Evolutionary conservation across 225 moss, liverwort and hornwort genomes (phyloP).

Genomic region (Polytrichum formosum): DNA sequence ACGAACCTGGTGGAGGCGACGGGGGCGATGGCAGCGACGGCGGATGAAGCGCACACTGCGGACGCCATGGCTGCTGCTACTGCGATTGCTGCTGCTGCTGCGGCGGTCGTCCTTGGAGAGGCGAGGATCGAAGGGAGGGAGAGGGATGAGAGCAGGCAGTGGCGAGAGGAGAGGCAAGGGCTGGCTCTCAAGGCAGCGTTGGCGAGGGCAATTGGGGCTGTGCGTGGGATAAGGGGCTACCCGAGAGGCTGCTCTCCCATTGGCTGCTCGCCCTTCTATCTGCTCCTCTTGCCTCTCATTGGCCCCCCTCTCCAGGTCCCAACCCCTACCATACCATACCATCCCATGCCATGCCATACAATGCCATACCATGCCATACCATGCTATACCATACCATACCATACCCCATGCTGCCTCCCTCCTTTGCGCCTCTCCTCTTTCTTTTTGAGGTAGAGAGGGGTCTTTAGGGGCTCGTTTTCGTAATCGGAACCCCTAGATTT

Average conservation of each 20-base stretch:
- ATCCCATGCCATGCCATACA: too few species aligned
- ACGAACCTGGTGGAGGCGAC: conserved; percentile 44
- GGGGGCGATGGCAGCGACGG: conserved; percentile 48
- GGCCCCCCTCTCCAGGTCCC: neutral
- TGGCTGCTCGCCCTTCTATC: conserved; percentile 1
- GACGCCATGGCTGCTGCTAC: conserved; percentile 39
- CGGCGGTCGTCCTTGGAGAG: neutral
- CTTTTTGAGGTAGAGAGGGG: too few species aligned
- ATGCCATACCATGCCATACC: too few species aligned
- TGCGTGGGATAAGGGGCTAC: conserved; percentile 1
- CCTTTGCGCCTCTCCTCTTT: too few species aligned
- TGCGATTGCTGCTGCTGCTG: neutral
- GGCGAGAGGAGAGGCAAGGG: neutral
- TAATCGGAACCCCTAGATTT: too few species aligned
- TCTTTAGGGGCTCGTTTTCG: too few species aligned
- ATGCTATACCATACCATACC: too few species aligned
- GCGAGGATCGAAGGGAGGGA: too few species aligned
- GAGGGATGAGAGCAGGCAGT: neutral
- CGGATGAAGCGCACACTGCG: conserved; percentile 47
- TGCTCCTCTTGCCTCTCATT: neutral
- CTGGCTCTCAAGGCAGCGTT: neutral
- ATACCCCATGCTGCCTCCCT: too few species aligned
- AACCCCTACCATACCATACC: neutral
- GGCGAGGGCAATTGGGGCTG: neutral
- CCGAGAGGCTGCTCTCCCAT: neutral